Percentiles rank a stretch among this genome's conserved stretches.
Conservation (phyloP, 345 rosid species). For the Salix dunnii region DNA sequence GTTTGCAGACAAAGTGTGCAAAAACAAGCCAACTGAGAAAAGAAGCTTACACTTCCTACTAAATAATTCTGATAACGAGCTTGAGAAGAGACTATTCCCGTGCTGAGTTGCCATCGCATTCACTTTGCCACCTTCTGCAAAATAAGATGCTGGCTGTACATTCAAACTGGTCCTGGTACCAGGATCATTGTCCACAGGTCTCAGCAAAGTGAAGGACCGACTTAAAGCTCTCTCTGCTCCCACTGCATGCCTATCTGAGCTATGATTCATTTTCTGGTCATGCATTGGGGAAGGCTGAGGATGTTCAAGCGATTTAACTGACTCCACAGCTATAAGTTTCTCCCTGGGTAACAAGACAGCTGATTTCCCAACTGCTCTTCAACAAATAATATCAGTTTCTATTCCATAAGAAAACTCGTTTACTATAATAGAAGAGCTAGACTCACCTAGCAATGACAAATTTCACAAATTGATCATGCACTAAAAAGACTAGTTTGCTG, state of each 20-base stretch:
- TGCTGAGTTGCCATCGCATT: slow-evolving; percentile 43
- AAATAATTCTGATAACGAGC: slow-evolving; percentile 80
- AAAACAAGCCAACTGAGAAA: background rate
- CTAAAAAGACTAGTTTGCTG: background rate
- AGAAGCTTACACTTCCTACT: slow-evolving; percentile 58
- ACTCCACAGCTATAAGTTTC: slow-evolving; percentile 26
- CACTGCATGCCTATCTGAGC: slow-evolving; percentile 27
- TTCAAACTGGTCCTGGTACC: slow-evolving; percentile 43
- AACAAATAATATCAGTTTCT: slow-evolving; percentile 16
- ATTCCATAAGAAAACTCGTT: slow-evolving; percentile 14
- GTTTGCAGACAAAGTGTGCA: background rate
- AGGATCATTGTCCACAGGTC: slow-evolving; percentile 34
- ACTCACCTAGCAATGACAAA: background rate
- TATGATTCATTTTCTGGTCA: slow-evolving; percentile 29
- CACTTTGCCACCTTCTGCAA: slow-evolving; percentile 32
- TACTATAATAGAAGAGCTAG: background rate
- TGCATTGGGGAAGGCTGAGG: slow-evolving; percentile 21
- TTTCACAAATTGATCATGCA: background rate
- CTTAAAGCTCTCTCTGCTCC: slow-evolving; percentile 33
- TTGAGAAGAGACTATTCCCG: slow-evolving; percentile 89
- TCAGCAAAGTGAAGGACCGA: slow-evolving; percentile 35
- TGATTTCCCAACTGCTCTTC: slow-evolving; percentile 30
- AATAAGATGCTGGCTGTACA: slow-evolving; percentile 30
- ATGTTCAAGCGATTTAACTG: slow-evolving; percentile 25
- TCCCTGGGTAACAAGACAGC: slow-evolving; percentile 20